Base-by-base conservation (phyloP, 164 flowering plant species). In the Nymphaea colorata region DNA sequence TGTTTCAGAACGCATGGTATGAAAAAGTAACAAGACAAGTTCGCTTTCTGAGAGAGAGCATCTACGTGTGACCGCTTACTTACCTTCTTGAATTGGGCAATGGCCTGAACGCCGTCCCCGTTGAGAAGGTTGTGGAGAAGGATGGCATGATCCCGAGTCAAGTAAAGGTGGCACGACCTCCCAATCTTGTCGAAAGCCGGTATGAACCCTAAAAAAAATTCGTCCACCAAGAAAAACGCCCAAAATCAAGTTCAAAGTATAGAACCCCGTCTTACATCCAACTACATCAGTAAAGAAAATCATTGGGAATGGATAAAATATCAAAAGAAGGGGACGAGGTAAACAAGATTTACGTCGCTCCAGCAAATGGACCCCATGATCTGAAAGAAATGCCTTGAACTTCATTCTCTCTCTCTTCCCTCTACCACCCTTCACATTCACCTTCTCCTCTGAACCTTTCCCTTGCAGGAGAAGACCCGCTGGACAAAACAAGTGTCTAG, bases 121-220 rank as follows among this genome's bases (percentile, higher is more conserved):
- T 74, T 79, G 60, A 94, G 92, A 66, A 94, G 93, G 74, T 90
- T 94, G 86, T 91, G 98, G 73, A 94, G 92, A 78, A 94, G 86
- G 66, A 86, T 73, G 44, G 81, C 76, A 73, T 94, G 86, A 71
- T 90, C 90, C 68, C 76, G 78, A 65, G 92, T 91, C 51, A 94
- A 76, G 72, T 84, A 90, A 55, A 93, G 78, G 70, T 86, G 96
- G 76, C 97, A 91, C 5, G 78, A 68, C 66, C 84, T 82, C 42
- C 93, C 97, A 79, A 91, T 80, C 72, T 90, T 94, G 65, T 91
- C 97, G 18, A 94, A 72, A 6, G 98, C 89, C 4, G 95, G 98
- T 1, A 94, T 69, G 76, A 92, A 88, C 67, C 81, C 81, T 78
- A 43, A 18, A 14, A 6, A 25, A 25, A 61, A 10, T 10, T 10